phyloP scores from a whole-genome alignment of 305 asterid species.

The Solanum chacoense region DNA sequence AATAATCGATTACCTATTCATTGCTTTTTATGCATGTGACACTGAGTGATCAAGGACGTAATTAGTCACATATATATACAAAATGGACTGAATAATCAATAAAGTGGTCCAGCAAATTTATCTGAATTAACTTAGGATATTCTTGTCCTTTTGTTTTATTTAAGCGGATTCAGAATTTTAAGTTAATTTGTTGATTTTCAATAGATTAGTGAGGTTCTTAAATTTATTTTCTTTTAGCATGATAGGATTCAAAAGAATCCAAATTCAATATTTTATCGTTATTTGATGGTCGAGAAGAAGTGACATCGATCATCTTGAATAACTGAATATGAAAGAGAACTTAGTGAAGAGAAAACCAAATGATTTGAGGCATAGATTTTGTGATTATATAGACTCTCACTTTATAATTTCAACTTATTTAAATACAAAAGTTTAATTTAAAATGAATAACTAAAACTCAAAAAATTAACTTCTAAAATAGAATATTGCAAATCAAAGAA shows the following conservation, averaged over 20 bases:
- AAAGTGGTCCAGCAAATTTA: background rate
- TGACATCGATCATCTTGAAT: background rate
- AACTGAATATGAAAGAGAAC: background rate
- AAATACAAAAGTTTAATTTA: too few relatives aligned
- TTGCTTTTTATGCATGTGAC: background rate
- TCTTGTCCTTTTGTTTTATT: background rate
- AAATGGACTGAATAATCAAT: background rate
- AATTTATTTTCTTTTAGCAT: background rate
- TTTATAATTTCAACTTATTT: background rate
- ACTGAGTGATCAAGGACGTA: background rate
- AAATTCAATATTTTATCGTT: too few relatives aligned
- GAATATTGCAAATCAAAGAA: background rate
- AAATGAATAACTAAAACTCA: background rate
- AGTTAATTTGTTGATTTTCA: background rate
- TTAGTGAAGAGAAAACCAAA: background rate
- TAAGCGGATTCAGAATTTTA: background rate
- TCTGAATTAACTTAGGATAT: background rate
- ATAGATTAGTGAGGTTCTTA: too few relatives aligned
- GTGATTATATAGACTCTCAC: background rate
- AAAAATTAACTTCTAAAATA: background rate
- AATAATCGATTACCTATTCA: background rate
- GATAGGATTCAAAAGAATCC: background rate
- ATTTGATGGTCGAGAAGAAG: too few relatives aligned
- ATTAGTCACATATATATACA: background rate
- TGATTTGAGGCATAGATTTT: background rate